phyloP scores from a whole-genome alignment of 805 yeast species.

The Monosporozyma solicola region DNA sequence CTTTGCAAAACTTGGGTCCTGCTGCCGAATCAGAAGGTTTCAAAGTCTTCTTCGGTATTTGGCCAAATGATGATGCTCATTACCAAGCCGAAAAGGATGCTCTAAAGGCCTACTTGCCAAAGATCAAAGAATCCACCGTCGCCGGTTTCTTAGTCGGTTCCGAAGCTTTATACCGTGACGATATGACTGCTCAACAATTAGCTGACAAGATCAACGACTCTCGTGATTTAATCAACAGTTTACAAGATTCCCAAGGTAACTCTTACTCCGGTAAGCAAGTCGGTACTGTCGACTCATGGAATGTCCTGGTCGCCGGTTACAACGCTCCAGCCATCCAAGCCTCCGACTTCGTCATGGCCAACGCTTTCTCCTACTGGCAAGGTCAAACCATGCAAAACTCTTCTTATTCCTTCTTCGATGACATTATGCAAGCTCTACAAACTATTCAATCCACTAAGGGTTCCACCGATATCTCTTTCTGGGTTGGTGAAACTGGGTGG shows the following conservation, averaged over 20 bases:
- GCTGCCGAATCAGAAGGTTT: slow-evolving; percentile 75
- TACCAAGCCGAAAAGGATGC: slow-evolving; percentile 69
- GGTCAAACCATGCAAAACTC: slow-evolving; percentile 82
- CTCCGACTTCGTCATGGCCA: slow-evolving; percentile 80
- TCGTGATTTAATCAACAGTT: slow-evolving; percentile 48
- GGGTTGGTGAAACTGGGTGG: slow-evolving; percentile 99
- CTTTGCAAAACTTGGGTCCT: slow-evolving; percentile 75
- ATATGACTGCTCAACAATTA: slow-evolving; percentile 64
- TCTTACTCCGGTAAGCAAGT: slow-evolving; percentile 65
- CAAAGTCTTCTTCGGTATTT: slow-evolving; percentile 72
- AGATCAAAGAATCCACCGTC: slow-evolving; percentile 56
- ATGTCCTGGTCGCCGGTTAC: slow-evolving; percentile 73
- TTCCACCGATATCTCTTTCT: slow-evolving; percentile 73
- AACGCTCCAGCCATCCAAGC: slow-evolving; percentile 64
- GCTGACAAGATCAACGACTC: slow-evolving; percentile 58
- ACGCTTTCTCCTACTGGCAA: slow-evolving; percentile 98
- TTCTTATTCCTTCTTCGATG: slow-evolving; percentile 88
- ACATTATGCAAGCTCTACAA: slow-evolving; percentile 95
- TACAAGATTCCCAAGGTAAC: slow-evolving; percentile 73
- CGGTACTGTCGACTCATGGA: slow-evolving; percentile 97
- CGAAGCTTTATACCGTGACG: slow-evolving; percentile 89
- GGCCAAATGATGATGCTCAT: slow-evolving; percentile 87
- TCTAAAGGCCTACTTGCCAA: slow-evolving; percentile 60
- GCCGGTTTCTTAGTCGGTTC: slow-evolving; percentile 85
- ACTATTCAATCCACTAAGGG: slow-evolving; percentile 81